These are phyloP conservation scores for Exserohilum turcica DNA, from an alignment of 2,329 filamentous ascomycete species.

Conservation along the genomic window DNA sequence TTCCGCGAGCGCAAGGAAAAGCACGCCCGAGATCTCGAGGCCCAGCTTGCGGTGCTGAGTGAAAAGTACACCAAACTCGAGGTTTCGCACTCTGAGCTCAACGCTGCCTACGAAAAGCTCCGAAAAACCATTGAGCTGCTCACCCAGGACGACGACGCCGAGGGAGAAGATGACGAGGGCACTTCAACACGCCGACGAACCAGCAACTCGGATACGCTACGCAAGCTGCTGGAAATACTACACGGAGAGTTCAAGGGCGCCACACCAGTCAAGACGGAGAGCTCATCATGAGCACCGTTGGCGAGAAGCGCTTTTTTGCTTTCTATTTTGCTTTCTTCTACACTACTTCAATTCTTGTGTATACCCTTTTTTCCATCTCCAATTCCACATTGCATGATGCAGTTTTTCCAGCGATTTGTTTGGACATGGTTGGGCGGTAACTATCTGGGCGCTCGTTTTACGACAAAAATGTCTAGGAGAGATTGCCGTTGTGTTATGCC, in stretches of 20 bases:
- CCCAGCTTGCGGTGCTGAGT: conserved; percentile 59
- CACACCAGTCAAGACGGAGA: conserved; percentile 30
- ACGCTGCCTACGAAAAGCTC: conserved; percentile 48
- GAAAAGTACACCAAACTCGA: conserved; percentile 62
- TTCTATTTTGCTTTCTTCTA: conserved; percentile 1
- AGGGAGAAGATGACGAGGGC: conserved; percentile 35
- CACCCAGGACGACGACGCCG: conserved; percentile 42
- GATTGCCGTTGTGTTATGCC: not conserved
- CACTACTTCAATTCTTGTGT: conserved; percentile 16
- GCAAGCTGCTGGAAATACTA: conserved; percentile 47
- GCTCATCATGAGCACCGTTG: not conserved
- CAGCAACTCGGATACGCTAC: conserved; percentile 43
- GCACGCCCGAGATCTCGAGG: conserved; percentile 67
- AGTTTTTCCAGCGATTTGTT: conserved; percentile 19
- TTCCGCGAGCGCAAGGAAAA: conserved; percentile 69
- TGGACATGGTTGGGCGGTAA: conserved; percentile 10
- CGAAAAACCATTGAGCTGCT: conserved; percentile 48
- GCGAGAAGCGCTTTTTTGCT: not conserved
- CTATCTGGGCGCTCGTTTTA: not conserved
- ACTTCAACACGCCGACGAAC: conserved; percentile 27
- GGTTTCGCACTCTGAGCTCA: conserved; percentile 56
- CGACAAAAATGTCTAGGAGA: not conserved
- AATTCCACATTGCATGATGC: conserved; percentile 7
- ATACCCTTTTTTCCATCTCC: conserved; percentile 14
- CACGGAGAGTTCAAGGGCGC: conserved; percentile 44